phyloP scores from a whole-genome alignment of 2,329 filamentous ascomycete genomes.

The Arthrobotrys sphaeroides region DNA sequence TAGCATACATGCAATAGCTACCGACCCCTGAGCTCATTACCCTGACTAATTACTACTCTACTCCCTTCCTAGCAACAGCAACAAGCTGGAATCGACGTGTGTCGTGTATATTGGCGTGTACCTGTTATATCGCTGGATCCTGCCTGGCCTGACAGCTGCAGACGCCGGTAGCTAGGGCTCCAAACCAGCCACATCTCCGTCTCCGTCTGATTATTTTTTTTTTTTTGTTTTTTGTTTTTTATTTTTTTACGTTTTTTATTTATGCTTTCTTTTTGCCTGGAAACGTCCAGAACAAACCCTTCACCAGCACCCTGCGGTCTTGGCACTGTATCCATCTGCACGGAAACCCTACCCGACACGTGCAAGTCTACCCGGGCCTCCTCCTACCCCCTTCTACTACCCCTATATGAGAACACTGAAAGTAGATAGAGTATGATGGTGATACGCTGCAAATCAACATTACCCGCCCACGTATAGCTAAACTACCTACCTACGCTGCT shows the following conservation, averaged over 20 bases:
- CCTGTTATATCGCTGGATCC: too few species aligned
- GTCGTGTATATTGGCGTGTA: too few species aligned
- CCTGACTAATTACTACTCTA: background rate
- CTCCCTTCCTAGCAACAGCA: background rate
- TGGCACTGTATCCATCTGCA: slow-evolving; percentile 6
- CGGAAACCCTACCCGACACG: background rate
- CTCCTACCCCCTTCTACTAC: background rate
- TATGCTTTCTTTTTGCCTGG: slow-evolving; percentile 14
- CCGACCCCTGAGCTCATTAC: too few species aligned
- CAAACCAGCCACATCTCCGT: slow-evolving; percentile 1
- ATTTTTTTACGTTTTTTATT: too few species aligned
- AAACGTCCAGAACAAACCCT: slow-evolving; percentile 37
- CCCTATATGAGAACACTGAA: background rate
- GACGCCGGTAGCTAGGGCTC: slow-evolving; percentile 37
- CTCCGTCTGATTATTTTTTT: background rate
- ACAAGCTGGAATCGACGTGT: background rate
- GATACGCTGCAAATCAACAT: too few species aligned
- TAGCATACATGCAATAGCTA: too few species aligned
- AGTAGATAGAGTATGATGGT: background rate
- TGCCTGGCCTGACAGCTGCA: too few species aligned
- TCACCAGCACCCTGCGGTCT: too few species aligned
- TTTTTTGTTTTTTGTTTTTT: background rate
- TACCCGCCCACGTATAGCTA: too few species aligned
- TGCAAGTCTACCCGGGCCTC: background rate
- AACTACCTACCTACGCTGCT: background rate